Evolutionary conservation across 495 filamentous ascomycete species (phyloP), one percentile per base, ranked within the genome.

Genomic region (Lepraria neglecta): DNA sequence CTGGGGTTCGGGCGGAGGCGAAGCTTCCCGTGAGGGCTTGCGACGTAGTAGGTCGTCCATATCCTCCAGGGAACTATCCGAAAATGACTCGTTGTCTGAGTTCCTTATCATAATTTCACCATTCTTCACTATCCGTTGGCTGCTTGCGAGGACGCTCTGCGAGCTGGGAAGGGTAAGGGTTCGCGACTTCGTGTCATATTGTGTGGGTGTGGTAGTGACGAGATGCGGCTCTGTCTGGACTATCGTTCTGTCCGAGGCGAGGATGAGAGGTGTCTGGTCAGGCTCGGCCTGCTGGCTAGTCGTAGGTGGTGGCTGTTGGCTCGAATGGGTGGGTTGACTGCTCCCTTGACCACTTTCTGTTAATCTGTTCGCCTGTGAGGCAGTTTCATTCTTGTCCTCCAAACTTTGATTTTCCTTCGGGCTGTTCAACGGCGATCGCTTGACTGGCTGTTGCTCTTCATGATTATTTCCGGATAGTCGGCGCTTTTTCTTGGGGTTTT

Each of bases 11-110:
- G 67, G 30, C 38, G 66, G 65, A 19, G 48, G 60, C 57, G 64
- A 66, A 44, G 45, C 67, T 56, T n/a, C 48, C 68, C 28, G 59
- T 63, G 47, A 69, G 56, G 52, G 60, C 69, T 43, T 60, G 60
- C 65, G 68, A 69, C 60, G 54, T 64, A 80, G 70, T 6, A 77
- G 66, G n/a, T 71, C 70, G 12, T 72, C 71, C 6, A 75, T 73
- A 52, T 76, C 75, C 45, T 76, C 77, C 27, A 82, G 68, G n/a
- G 74, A 77, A n/a, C 63, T 68, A 58, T 84, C 77, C 0, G 83
- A 85, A 61, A 83, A 83, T 2, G 74, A 76, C 11, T 89, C 87
- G 57, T 85, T 85, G 66, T 91, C 88, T 0, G 88, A 92, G 60
- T 75, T 79, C 46, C 77, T 80, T 56, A 90, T 85, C 33, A 87